Evolutionary conservation across 345 rosid genomes (phyloP).

Genomic region (Brassica nigra): DNA sequence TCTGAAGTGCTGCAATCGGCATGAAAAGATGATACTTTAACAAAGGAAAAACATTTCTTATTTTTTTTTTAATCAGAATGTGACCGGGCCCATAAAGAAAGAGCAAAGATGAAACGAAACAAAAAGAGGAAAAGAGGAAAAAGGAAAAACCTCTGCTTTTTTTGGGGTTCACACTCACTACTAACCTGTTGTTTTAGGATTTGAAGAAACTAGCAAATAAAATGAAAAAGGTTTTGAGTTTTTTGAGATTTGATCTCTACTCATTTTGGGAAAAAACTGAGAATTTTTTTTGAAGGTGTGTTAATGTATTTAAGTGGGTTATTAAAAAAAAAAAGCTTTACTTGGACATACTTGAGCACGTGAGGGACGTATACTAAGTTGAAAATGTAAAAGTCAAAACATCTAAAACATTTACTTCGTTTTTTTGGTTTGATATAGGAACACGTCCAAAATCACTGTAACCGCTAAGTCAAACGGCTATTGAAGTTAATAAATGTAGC

Average conservation of each 20-base stretch:
- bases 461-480: constrained; percentile 28
- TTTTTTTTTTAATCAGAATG: constrained; percentile 34
- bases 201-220: constrained; percentile 2
- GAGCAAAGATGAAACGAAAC: constrained; percentile 1
- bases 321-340: not conserved
- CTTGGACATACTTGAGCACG: constrained; percentile 32
- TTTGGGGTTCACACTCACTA: not conserved
- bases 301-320: constrained; percentile 11
- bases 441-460: constrained; percentile 34
- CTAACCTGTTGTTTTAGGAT: not conserved
- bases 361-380: constrained; percentile 29
- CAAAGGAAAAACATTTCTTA: constrained; percentile 37
- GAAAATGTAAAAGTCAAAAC: not conserved
- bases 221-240: not conserved
- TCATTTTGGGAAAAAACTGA: not conserved
- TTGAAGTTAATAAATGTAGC: constrained; percentile 32
- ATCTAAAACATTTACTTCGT: not conserved
- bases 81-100: constrained; percentile 29
- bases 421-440: not conserved
- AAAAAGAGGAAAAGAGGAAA: not conserved
- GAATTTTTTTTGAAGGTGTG: not conserved
- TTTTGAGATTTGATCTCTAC: not conserved
- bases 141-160: not conserved
- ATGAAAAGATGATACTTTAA: constrained; percentile 42
- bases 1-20: constrained; percentile 30